Conservation (phyloP, 108 stramenopile species). For the Cylindrotheca fusiformis region DNA sequence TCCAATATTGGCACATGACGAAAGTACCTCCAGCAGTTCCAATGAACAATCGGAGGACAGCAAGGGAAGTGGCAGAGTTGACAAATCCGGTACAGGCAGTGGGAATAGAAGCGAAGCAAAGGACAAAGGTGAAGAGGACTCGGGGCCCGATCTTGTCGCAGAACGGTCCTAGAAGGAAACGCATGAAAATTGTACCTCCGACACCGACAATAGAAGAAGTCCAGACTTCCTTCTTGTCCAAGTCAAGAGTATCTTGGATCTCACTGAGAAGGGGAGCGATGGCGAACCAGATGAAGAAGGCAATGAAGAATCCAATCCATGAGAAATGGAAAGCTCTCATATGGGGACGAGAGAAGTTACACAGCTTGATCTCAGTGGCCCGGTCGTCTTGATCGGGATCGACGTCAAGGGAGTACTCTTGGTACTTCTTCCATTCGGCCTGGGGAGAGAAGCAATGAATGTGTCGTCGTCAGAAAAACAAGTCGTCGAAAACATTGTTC, state of each 20-base stretch:
- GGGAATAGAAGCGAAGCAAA: slow-evolving; percentile 68
- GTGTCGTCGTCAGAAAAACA: slow-evolving; percentile 5
- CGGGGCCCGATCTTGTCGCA: slow-evolving; percentile 83
- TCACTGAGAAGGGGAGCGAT: slow-evolving; percentile 83
- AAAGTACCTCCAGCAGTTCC: slow-evolving; percentile 81
- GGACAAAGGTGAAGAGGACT: slow-evolving; percentile 52
- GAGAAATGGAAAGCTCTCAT: slow-evolving; percentile 80
- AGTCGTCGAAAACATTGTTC: not conserved
- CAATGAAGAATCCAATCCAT: slow-evolving; percentile 77
- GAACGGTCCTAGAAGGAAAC: slow-evolving; percentile 68
- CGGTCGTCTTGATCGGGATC: slow-evolving; percentile 79
- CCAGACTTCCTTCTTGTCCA: slow-evolving; percentile 77
- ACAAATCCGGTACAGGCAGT: slow-evolving; percentile 62
- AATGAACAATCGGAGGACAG: slow-evolving; percentile 72
- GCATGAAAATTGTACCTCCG: slow-evolving; percentile 64
- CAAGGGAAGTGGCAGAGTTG: slow-evolving; percentile 49
- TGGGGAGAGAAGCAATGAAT: slow-evolving; percentile 13
- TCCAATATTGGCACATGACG: slow-evolving; percentile 88
- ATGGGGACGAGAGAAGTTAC: slow-evolving; percentile 57
- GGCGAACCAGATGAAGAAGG: slow-evolving; percentile 92
- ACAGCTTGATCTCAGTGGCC: slow-evolving; percentile 66
- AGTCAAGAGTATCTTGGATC: slow-evolving; percentile 50
- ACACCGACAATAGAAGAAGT: slow-evolving; percentile 78
- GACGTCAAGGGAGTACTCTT: slow-evolving; percentile 52
- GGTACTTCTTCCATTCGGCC: slow-evolving; percentile 58